Percentiles rank a stretch among this genome's conserved stretches.
Evolutionary conservation across 208 protist genomes (phyloP).

Genomic region (Trypanosoma melophagium): DNA sequence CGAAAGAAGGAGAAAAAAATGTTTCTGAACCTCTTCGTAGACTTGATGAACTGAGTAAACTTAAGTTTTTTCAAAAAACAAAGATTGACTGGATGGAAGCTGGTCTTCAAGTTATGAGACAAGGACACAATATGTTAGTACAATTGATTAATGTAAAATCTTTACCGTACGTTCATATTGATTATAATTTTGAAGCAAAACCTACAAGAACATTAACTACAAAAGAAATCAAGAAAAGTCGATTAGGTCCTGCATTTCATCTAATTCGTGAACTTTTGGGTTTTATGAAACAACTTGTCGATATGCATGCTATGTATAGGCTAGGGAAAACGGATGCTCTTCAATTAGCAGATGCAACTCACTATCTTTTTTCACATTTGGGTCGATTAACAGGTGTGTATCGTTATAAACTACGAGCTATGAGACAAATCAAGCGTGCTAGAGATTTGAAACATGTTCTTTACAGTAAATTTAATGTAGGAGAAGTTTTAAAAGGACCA

Average conservation of each 20-base stretch:
- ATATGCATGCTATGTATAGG: conserved; percentile 99
- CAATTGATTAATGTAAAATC: conserved; percentile 99
- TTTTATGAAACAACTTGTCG: conserved; percentile 99
- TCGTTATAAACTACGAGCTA: conserved; percentile 99
- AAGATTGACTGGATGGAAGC: conserved; percentile 99
- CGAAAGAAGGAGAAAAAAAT: conserved; percentile 12
- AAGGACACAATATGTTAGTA: conserved; percentile 99
- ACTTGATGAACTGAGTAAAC: conserved; percentile 91
- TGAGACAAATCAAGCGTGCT: conserved; percentile 99
- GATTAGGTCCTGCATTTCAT: conserved; percentile 99
- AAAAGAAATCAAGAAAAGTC: conserved; percentile 99
- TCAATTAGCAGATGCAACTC: conserved; percentile 99
- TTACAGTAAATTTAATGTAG: conserved; percentile 99
- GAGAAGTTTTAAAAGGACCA: conserved; percentile 98
- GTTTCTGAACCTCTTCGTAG: conserved; percentile 46
- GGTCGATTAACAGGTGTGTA: conserved; percentile 99
- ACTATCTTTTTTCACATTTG: conserved; percentile 99
- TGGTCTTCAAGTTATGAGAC: conserved; percentile 98
- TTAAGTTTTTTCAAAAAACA: conserved; percentile 99
- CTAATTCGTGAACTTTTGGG: conserved; percentile 99
- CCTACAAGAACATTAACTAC: conserved; percentile 99
- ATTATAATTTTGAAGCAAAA: conserved; percentile 99
- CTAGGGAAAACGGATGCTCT: conserved; percentile 98
- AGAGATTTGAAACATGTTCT: conserved; percentile 99
- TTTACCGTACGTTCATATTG: conserved; percentile 99